Evolutionary conservation across 805 yeast genomes (phyloP).

Genomic region (Metschnikowia lachancei): DNA sequence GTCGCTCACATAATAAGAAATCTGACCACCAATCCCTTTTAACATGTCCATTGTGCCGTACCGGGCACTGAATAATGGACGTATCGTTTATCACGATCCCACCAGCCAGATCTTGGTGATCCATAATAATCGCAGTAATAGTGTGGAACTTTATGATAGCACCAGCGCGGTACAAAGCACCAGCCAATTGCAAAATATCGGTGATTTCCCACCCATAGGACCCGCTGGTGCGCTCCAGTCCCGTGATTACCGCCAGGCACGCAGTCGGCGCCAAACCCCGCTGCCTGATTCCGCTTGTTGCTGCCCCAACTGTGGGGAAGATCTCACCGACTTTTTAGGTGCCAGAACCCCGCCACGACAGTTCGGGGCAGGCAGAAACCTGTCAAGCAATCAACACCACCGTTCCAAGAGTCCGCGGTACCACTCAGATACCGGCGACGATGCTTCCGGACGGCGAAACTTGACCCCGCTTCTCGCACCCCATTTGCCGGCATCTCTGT

Average conservation of each 20-base stretch:
- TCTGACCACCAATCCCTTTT: background rate
- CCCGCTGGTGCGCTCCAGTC: too few species aligned
- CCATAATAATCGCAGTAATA: constrained; percentile 32
- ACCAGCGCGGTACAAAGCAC: background rate
- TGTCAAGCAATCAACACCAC: background rate
- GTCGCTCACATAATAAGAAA: background rate
- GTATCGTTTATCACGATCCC: constrained; percentile 37
- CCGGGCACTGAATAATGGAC: constrained; percentile 24
- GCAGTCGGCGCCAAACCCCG: too few species aligned
- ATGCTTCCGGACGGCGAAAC: background rate
- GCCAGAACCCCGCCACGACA: background rate
- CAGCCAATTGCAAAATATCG: too few species aligned
- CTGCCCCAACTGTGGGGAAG: constrained; percentile 17
- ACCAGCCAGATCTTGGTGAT: constrained; percentile 33
- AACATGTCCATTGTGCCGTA: constrained; percentile 41
- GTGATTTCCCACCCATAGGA: too few species aligned
- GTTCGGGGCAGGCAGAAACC: background rate
- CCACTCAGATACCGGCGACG: too few species aligned
- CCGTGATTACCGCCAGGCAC: too few species aligned
- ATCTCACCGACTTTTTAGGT: constrained; percentile 9
- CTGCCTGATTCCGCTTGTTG: background rate
- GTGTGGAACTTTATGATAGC: constrained; percentile 23
- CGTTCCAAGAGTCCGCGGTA: background rate
- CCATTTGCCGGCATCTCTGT: constrained; percentile 9
- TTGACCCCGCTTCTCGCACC: background rate